Conservation (phyloP, 1,284 basidiomycete genomes). For the Boletellus deceptivus region DNA sequence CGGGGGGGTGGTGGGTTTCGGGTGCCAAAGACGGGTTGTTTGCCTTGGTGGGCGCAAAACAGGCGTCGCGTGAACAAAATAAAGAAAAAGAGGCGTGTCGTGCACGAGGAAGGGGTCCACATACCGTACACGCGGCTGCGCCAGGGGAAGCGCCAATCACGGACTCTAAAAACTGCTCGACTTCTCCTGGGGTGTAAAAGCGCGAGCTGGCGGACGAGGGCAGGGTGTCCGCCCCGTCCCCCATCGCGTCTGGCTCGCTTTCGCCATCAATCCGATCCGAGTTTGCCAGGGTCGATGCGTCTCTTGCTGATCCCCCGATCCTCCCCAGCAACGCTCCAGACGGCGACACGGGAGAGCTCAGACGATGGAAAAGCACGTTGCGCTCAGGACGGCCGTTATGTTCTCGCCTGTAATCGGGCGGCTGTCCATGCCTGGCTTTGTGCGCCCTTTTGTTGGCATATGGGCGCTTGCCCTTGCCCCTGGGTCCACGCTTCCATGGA, state of each 20-base stretch:
- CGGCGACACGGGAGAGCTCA: conserved; percentile 13
- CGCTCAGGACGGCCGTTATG: conserved; percentile 6
- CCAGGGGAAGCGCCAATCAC: conserved; percentile 18
- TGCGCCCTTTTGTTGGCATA: background rate
- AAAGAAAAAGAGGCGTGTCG: conserved; percentile 2
- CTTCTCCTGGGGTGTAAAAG: conserved; percentile 8
- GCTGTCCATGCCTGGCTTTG: conserved; percentile 11
- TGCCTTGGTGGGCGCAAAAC: conserved; percentile 1
- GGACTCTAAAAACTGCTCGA: conserved; percentile 27
- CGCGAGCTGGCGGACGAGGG: conserved; percentile 8
- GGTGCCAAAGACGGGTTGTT: conserved; percentile 13
- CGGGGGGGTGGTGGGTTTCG: conserved; percentile 15
- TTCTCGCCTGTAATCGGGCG: background rate
- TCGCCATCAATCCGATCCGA: conserved; percentile 8
- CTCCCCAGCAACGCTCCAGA: conserved; percentile 21
- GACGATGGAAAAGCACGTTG: conserved; percentile 9
- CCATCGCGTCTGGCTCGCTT: background rate
- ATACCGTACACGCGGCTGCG: conserved; percentile 10
- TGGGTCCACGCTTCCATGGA: conserved; percentile 2
- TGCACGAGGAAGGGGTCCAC: background rate
- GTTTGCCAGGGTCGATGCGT: background rate
- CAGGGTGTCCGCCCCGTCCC: background rate
- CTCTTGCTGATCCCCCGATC: conserved; percentile 14
- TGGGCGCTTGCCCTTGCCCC: background rate
- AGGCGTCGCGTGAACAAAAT: conserved; percentile 6